Conservation (phyloP, 73 alveolate genomes). For the Breviolum minutum region DNA sequence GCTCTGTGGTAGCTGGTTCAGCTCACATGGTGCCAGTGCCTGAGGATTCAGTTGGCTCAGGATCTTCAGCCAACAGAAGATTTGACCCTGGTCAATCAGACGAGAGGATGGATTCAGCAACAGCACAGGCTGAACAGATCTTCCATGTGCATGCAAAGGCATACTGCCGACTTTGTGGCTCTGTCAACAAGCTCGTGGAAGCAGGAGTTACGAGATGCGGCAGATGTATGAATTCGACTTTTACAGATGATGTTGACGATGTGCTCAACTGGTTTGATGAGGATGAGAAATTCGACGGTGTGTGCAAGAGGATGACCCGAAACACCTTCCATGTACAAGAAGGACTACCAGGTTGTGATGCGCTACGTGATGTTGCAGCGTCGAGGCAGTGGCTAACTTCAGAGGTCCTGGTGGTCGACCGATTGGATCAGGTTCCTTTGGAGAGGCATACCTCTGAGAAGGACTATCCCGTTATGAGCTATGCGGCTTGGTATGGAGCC, state of each 20-base stretch:
- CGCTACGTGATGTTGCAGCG: too few species aligned
- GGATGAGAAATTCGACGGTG: neutral
- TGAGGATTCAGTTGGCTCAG: too few species aligned
- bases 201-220: neutral
- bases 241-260: neutral
- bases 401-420: neutral
- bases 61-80: neutral
- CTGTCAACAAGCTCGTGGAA: neutral
- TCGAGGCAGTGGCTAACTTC: neutral
- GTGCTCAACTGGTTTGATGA: constrained; percentile 22
- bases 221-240: neutral
- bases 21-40: too few species aligned
- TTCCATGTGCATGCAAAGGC: neutral
- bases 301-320: neutral
- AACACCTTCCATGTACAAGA: neutral
- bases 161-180: neutral
- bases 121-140: neutral
- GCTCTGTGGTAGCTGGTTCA: too few species aligned
- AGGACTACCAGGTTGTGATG: neutral
- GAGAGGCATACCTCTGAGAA: neutral
- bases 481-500: neutral
- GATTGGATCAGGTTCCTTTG: neutral
- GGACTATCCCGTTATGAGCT: neutral
- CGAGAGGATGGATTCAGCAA: too few species aligned
- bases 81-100: neutral